Evolutionary conservation across 345 rosid species (phyloP).

Genomic region (Salix brachista): DNA sequence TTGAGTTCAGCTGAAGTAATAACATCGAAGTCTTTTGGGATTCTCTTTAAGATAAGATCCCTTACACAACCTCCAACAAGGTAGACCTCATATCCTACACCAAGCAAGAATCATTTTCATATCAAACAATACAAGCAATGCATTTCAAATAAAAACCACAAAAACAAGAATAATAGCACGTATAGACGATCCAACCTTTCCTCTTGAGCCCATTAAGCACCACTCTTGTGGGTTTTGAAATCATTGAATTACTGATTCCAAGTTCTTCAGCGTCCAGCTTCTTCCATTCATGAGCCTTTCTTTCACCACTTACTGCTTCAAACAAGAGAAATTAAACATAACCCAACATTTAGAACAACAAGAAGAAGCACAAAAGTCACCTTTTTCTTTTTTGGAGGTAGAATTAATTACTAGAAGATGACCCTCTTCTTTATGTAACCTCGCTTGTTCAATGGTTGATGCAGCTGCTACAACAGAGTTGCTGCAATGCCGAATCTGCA

Average conservation of each 20-base stretch:
- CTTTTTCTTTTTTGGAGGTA: not conserved
- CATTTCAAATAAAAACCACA: not conserved
- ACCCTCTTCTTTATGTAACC: not conserved
- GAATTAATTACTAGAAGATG: not conserved
- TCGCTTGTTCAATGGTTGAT: not conserved
- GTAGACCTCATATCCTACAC: conserved; percentile 67
- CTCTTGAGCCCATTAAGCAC: conserved; percentile 55
- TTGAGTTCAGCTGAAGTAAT: conserved; percentile 74
- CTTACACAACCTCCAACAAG: conserved; percentile 91
- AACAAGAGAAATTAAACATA: not conserved
- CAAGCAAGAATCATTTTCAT: not conserved
- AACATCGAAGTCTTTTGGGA: conserved; percentile 74
- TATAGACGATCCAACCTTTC: conserved; percentile 33
- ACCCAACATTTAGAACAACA: not conserved
- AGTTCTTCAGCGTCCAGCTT: conserved; percentile 43
- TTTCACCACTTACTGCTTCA: conserved; percentile 5
- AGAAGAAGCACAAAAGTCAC: not conserved
- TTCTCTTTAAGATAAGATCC: conserved; percentile 71
- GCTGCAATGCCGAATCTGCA: not conserved
- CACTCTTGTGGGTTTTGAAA: conserved; percentile 40
- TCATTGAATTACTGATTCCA: conserved; percentile 46
- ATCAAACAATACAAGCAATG: not conserved
- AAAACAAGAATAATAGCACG: not conserved
- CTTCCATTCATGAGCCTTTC: conserved; percentile 40
- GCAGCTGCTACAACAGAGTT: not conserved